Base-by-base conservation (phyloP, 2,329 filamentous ascomycete genomes). In the Remersonia thermophila region DNA sequence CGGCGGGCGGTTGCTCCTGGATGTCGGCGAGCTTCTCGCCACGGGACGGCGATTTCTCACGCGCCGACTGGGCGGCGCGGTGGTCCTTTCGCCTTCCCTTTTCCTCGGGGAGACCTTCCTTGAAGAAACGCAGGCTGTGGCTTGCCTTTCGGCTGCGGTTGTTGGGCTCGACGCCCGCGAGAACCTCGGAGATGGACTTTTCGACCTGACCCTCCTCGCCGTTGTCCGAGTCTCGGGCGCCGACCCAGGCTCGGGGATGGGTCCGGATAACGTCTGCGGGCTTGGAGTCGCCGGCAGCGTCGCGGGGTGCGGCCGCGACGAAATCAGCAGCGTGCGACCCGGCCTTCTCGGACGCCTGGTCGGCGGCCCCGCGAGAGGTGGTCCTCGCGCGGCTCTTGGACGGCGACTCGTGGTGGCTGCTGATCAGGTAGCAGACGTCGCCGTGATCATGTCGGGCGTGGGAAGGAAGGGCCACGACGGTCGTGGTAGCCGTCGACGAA, bases 101-200 rank as follows among this genome's bases (percentile, higher is more conserved):
- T 30, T 78, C 72, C 36, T 76, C 69, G 3, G 73, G 72, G 13
- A 78, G 57, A 25, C 73, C 75, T 53, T 80, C 74, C 42, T 73
- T 76, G 61, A 80, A 80, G 48, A 80, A 76, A 2, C 76, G 66
- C 39, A 80, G 58, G 45, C 73, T 77, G 53, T 80, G 75, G 48
- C 74, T 80, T 27, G 76, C 70, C 55, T 80, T 80, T 46, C 76
- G 70, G 49, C 75, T 83, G 36, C 76, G 70, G 31, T 70, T 69
- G 47, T 71, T 77, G 29, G 65, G 72, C 47, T 78, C 74, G n/a
- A 69, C 60, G 2, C 73, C 73, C 13, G 71, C 66, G 50, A 78
- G 62, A 18, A 70, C 71, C 43, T 77, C 72, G 5, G 71, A 64
- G 34, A 79, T 71, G n/a, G 73, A 77, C 51, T 76, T 72, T 46